Percentiles rank a stretch among this genome's conserved stretches.
These are phyloP conservation scores for Cyclotella distinguenda DNA, from an alignment of 108 stramenopile species.

Conservation along the genomic window DNA sequence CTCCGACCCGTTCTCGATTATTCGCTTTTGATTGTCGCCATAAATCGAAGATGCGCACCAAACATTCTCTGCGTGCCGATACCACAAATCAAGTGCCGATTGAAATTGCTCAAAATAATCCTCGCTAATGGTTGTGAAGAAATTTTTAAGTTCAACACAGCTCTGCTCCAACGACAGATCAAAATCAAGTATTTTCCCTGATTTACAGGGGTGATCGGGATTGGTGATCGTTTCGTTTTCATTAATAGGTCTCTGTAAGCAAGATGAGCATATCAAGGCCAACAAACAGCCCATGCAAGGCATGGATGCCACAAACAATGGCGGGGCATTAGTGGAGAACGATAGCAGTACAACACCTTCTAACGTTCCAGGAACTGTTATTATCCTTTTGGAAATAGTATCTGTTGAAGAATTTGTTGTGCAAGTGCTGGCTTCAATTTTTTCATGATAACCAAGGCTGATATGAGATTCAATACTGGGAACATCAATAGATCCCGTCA, in stretches of 20 bases:
- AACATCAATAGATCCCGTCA: slow-evolving; percentile 1
- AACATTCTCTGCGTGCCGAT: slow-evolving; percentile 8
- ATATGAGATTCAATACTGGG: slow-evolving; percentile 5
- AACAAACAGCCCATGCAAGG: slow-evolving; percentile 31
- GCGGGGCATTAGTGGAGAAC: slow-evolving; percentile 38
- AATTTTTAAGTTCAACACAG: not conserved
- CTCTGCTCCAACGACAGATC: slow-evolving; percentile 9
- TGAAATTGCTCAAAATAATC: slow-evolving; percentile 12
- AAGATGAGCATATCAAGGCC: slow-evolving; percentile 17
- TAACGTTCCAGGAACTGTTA: slow-evolving; percentile 9
- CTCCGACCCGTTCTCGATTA: not conserved
- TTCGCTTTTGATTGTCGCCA: not conserved
- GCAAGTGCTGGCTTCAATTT: not conserved
- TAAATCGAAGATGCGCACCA: slow-evolving; percentile 20
- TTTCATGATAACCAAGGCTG: slow-evolving; percentile 11
- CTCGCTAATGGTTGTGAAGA: not conserved
- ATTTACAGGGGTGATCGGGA: not conserved
- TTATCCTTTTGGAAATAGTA: not conserved
- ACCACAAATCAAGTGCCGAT: slow-evolving; percentile 19
- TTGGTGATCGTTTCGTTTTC: not conserved
- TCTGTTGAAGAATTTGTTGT: not conserved
- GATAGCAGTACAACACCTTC: slow-evolving; percentile 18
- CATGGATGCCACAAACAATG: slow-evolving; percentile 19
- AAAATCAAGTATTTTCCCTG: slow-evolving; percentile 10
- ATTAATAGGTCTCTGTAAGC: not conserved